These are phyloP conservation scores for Mortierella alpina DNA, from an alignment of 192 early-diverging fungal genomes.

Conservation along the genomic window DNA sequence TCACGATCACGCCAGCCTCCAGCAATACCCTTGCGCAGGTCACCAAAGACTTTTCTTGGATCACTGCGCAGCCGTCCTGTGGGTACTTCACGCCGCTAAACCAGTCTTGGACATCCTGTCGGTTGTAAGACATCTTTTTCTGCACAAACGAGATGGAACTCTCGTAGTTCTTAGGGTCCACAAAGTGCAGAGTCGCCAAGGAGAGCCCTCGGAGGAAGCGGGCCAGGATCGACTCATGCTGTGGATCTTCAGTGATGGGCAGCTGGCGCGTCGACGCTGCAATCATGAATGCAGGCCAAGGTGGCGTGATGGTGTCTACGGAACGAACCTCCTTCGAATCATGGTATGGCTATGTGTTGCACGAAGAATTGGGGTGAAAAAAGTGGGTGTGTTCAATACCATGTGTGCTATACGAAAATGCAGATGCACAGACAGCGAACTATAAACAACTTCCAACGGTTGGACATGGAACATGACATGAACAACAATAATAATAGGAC, in stretches of 20 bases:
- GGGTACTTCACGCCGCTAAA: conserved; percentile 72
- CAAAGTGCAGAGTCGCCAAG: conserved; percentile 55
- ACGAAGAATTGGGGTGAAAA: neutral
- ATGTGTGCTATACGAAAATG: neutral
- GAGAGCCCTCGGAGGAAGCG: conserved; percentile 53
- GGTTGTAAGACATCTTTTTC: conserved; percentile 61
- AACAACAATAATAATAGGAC: too few relatives aligned
- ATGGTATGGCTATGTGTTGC: conserved; percentile 66
- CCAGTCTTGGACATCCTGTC: conserved; percentile 73
- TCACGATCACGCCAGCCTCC: conserved; percentile 66
- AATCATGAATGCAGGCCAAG: conserved; percentile 91
- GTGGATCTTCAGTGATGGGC: conserved; percentile 18
- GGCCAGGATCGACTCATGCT: conserved; percentile 43
- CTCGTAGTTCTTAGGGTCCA: conserved; percentile 54
- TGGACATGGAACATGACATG: too few relatives aligned
- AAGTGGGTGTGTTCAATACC: neutral
- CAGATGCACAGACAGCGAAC: conserved; percentile 5
- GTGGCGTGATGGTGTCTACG: conserved; percentile 83
- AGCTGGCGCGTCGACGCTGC: conserved; percentile 68
- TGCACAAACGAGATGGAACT: conserved; percentile 61
- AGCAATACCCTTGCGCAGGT: conserved; percentile 61
- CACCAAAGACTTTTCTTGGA: conserved; percentile 57
- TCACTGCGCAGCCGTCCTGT: conserved; percentile 38
- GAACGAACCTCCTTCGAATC: conserved; percentile 73
- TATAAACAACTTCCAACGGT: too few relatives aligned